Percentiles rank a stretch among this genome's conserved stretches.
Evolutionary conservation across 2,329 filamentous ascomycete species (phyloP).

Genomic region (Hypoxylon sp.): DNA sequence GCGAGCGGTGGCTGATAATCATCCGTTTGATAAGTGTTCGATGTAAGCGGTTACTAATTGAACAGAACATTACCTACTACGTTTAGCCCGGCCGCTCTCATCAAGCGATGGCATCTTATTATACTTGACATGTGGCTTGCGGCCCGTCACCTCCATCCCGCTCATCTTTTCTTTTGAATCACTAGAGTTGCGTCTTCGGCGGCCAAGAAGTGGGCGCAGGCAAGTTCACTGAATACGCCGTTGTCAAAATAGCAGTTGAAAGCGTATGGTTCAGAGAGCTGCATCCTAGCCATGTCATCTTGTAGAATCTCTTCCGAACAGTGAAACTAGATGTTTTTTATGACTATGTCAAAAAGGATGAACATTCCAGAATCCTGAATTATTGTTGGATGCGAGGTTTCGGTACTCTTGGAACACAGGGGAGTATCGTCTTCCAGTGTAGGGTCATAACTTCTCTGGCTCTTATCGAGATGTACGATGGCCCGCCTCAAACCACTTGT

Average conservation of each 20-base stretch:
- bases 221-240: slow-evolving; percentile 93
- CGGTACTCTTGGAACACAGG: background rate
- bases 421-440: background rate
- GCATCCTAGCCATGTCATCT: slow-evolving; percentile 92
- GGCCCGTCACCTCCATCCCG: slow-evolving; percentile 92
- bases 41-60: background rate
- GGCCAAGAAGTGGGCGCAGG: slow-evolving; percentile 98
- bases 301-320: slow-evolving; percentile 97
- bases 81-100: background rate
- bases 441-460: background rate
- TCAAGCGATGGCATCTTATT: slow-evolving; percentile 97
- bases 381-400: no score
- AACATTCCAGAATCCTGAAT: slow-evolving; percentile 88
- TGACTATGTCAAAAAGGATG: slow-evolving; percentile 97
- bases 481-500: no score
- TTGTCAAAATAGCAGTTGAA: slow-evolving; percentile 99
- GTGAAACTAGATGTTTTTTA: slow-evolving; percentile 99
- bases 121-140: slow-evolving; percentile 96
- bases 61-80: background rate
- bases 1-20: background rate
- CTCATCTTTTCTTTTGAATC: slow-evolving; percentile 95
- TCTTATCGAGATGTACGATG: no score
- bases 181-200: slow-evolving; percentile 92
- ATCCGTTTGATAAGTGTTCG: background rate
- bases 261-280: slow-evolving; percentile 92